Base-by-base conservation (phyloP, 83 land plant genomes). In the Diphasiastrum complanatum region DNA sequence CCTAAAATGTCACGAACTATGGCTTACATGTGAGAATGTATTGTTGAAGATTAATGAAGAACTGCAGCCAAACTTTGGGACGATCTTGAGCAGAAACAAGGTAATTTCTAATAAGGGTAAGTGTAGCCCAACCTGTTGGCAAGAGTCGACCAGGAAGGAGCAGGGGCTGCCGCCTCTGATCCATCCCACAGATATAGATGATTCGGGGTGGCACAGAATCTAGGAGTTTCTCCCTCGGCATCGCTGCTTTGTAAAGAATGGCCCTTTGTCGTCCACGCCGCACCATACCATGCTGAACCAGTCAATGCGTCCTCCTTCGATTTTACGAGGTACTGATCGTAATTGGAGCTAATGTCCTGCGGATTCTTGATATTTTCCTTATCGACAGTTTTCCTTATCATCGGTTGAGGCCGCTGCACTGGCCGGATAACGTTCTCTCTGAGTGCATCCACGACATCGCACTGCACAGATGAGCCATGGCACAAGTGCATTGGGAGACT, bases 141-240 rank as follows among this genome's bases (percentile, higher is more conserved):
- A 49, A 64, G 63, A 18, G 66, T 64, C 19, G 57, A 64, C 66
- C 66, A 64, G 6, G 66, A 5, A 28, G 66, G 49, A 4, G 58
- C 66, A 47, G 66, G 66, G 18, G 62, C 62, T 31, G 66, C 55
- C 28, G 30, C 27, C 28, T 51, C 55, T 14, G 25, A 6, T 3
- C 12, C 55, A 31, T 87, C 85, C 89, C 83, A 84, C 0, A 77
- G 53, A 56, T 79, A 62, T 29, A 48, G 56, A 30, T 69, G 52
- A n/a, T 65, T 60, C 2, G 69, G 56, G 33, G 34, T 28, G 33
- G 75, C 68, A 24, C 75, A 68, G 58, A 57, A 55, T 45, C 35
- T 28, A 22, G 47, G 66, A 50, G 60, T 54, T 25, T 54, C 58
- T 14, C 34, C 58, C 25, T 11, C 0, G 59, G 19, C 23, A 23